Percentiles rank a stretch among this genome's conserved stretches.
Conservation (phyloP, 257 asterid genomes). For the Misopates orontium region DNA sequence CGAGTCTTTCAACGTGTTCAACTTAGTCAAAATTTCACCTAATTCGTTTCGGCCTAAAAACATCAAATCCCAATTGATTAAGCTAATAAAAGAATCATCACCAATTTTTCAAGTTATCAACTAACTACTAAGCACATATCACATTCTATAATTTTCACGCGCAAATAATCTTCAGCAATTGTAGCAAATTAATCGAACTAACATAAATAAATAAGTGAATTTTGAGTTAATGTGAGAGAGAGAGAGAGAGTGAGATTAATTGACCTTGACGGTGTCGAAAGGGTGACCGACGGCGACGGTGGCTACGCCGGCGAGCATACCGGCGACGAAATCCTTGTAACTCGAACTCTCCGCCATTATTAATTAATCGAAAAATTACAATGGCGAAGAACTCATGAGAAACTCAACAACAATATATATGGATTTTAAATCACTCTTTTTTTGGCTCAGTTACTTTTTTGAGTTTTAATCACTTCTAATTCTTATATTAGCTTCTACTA, state of each 20-base stretch:
- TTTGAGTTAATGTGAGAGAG: neutral
- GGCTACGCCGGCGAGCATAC: conserved; percentile 83
- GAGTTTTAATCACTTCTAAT: no score
- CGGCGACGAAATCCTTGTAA: conserved; percentile 83
- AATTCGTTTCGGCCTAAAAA: neutral
- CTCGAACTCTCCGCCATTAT: conserved; percentile 51
- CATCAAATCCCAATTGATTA: conserved; percentile 4
- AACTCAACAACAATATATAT: no score
- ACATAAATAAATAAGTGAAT: neutral
- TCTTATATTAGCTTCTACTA: no score
- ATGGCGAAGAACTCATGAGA: no score
- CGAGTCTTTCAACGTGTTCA: no score
- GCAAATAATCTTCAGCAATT: neutral
- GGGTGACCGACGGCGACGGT: conserved; percentile 92
- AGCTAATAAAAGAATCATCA: conserved; percentile 1
- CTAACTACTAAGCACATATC: neutral
- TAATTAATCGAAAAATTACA: neutral
- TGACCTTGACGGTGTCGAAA: conserved; percentile 90
- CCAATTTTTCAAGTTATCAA: conserved; percentile 2
- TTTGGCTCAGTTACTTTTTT: no score
- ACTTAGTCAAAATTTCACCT: no score
- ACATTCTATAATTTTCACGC: no score
- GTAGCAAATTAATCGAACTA: neutral
- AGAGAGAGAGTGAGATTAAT: conserved; percentile 16
- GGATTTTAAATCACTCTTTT: no score